Evolutionary conservation across 1,284 basidiomycete genomes (phyloP).

Genomic region (Flammula alnicola): DNA sequence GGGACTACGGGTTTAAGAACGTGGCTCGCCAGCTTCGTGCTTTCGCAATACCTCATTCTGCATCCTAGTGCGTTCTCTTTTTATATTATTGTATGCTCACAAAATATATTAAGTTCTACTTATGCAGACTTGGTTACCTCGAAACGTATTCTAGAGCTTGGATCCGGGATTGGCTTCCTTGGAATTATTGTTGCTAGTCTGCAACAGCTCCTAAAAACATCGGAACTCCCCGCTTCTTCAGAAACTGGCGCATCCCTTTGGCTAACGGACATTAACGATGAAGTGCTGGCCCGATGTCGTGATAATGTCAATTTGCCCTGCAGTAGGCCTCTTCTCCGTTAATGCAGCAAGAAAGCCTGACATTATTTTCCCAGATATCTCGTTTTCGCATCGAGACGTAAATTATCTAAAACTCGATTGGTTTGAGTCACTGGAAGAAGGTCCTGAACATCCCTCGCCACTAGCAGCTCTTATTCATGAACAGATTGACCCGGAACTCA

Average conservation of each 20-base stretch:
- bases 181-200: slow-evolving; percentile 63
- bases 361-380: slow-evolving; percentile 47
- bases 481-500: slow-evolving; percentile 52
- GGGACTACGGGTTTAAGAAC: slow-evolving; percentile 81
- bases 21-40: slow-evolving; percentile 73
- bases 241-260: slow-evolving; percentile 41
- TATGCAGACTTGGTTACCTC: slow-evolving; percentile 51
- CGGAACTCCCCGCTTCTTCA: background rate
- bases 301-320: slow-evolving; percentile 63
- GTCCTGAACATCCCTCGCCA: slow-evolving; percentile 18
- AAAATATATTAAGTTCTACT: background rate
- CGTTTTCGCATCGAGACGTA: slow-evolving; percentile 51
- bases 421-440: slow-evolving; percentile 53
- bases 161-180: slow-evolving; percentile 74
- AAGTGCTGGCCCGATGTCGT: slow-evolving; percentile 65
- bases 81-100: background rate
- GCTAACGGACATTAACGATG: slow-evolving; percentile 67
- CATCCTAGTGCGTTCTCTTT: slow-evolving; percentile 51
- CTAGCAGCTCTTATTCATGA: slow-evolving; percentile 40
- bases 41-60: slow-evolving; percentile 63
- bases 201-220: slow-evolving; percentile 39
- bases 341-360: background rate
- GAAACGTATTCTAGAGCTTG: slow-evolving; percentile 67
- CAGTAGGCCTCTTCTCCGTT: slow-evolving; percentile 51
- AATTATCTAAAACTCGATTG: slow-evolving; percentile 61